Evolutionary conservation across 805 yeast genomes (phyloP).

Genomic region (Clavispora fructus): DNA sequence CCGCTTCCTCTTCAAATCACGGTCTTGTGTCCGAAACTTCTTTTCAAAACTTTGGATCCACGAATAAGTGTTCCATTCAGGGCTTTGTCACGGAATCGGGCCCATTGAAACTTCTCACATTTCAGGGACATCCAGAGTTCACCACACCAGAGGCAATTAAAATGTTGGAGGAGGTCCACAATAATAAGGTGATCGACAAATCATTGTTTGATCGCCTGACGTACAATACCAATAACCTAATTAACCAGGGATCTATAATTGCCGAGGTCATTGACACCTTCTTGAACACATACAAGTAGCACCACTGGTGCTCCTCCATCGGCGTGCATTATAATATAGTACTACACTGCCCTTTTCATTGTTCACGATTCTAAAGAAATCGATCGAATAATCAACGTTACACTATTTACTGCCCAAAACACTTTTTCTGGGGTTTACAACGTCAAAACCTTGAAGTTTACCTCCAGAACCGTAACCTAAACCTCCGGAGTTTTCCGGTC

Average conservation of each 20-base stretch:
- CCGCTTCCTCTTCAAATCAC: constrained; percentile 23
- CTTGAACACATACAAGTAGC: background rate
- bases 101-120: constrained; percentile 48
- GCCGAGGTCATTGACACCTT: constrained; percentile 35
- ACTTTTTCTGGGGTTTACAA: constrained; percentile 29
- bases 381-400: background rate
- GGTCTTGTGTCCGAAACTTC: constrained; percentile 16
- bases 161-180: constrained; percentile 17
- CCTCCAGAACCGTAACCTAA: constrained; percentile 23
- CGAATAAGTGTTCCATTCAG: constrained; percentile 55
- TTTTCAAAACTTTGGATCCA: constrained; percentile 44
- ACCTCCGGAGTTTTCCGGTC: constrained; percentile 3
- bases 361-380: background rate
- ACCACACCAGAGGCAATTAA: constrained; percentile 26
- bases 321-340: background rate
- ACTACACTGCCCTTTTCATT: too few relatives aligned
- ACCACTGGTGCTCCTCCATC: background rate
- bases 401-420: constrained; percentile 6
- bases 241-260: constrained; percentile 37
- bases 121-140: constrained; percentile 93
- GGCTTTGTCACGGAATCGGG: constrained; percentile 50
- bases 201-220: constrained; percentile 23
- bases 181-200: constrained; percentile 17
- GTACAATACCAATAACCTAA: constrained; percentile 24
- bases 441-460: constrained; percentile 34